Evolutionary conservation across 2,329 filamentous ascomycete genomes (phyloP), one percentile per base, ranked within the genome.

Genomic region (Sphaerulina musiva): DNA sequence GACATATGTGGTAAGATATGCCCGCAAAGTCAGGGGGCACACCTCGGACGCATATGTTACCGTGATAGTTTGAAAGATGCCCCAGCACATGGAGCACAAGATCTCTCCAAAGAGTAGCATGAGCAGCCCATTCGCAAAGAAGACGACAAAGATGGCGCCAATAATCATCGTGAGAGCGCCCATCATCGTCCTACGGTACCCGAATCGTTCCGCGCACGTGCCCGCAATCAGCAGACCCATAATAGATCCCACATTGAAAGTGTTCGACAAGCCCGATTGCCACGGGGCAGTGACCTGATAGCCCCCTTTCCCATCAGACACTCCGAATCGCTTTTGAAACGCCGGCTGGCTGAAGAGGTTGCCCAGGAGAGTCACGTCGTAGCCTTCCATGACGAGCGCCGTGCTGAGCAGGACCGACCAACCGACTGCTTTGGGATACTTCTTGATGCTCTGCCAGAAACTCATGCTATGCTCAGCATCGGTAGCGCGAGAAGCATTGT

Each of bases 221-320:
- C 84, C 85, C 64, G 84, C 85, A 66, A 86, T 73, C 59, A 85
- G 71, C 45, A 87, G 74, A 11, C 85, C 85, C 47, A 87, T 75
- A 47, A 88, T 81, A 65, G 85, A 81, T 42, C 85, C 85, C 17
- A 78, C 76, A 51, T 78, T 75, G 6, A 57, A 57, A n/a, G 79
- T 81, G 53, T 81, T 81, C 6, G 74, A 76, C 2, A 84, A 63
- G 0, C 74, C 80, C 0, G 77, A 76, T 64, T 83, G 80, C 81
- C 81, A 84, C 0, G 74, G 70, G 0, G 79, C 76, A 0, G 78
- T 74, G 23, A 83, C 68, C 36, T 74, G 69, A 54, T 77, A 78
- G 43, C 32, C 45, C 14, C 84, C 63, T 38, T 47, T 29, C 39
- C 58, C 26, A 66, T 70, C 42, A 54, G 40, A 3, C 14, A 26